phyloP scores from a whole-genome alignment of 2,329 filamentous ascomycete species.

The Talaromyces sp. region DNA sequence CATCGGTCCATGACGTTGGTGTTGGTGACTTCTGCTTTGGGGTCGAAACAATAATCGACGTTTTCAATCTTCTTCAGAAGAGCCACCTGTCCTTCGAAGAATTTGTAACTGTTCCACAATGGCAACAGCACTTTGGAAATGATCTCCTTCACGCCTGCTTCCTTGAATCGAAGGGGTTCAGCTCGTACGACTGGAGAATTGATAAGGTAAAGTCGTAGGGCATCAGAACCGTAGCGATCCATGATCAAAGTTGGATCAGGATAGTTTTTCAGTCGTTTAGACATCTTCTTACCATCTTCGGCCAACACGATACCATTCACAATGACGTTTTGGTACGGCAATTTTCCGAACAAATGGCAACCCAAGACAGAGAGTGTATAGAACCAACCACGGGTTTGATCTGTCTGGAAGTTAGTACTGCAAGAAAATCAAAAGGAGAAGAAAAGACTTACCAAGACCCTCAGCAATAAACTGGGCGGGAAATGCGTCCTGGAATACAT shows the following conservation, averaged over 20 bases:
- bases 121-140: constrained; percentile 86
- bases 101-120: constrained; percentile 95
- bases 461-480: constrained; percentile 94
- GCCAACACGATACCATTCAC: constrained; percentile 92
- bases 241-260: constrained; percentile 81
- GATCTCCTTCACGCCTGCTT: constrained; percentile 87
- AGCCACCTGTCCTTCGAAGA: constrained; percentile 83
- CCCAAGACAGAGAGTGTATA: constrained; percentile 87
- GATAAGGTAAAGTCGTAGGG: constrained; percentile 89
- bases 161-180: constrained; percentile 86
- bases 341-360: constrained; percentile 75
- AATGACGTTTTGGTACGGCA: constrained; percentile 93
- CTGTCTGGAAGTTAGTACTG: constrained; percentile 30
- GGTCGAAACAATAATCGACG: constrained; percentile 73
- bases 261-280: constrained; percentile 93
- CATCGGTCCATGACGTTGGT: constrained; percentile 93
- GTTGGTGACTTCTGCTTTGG: constrained; percentile 55
- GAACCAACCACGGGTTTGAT: constrained; percentile 96
- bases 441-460: constrained; percentile 49
- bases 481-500: constrained; percentile 69
- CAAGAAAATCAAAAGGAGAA: background rate
- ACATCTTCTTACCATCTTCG: constrained; percentile 98
- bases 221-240: constrained; percentile 83
- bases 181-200: constrained; percentile 93
- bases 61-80: constrained; percentile 80